Evolutionary conservation across 163 green algal species (phyloP).

Genomic region (Chlamydomonas reinhardtii): DNA sequence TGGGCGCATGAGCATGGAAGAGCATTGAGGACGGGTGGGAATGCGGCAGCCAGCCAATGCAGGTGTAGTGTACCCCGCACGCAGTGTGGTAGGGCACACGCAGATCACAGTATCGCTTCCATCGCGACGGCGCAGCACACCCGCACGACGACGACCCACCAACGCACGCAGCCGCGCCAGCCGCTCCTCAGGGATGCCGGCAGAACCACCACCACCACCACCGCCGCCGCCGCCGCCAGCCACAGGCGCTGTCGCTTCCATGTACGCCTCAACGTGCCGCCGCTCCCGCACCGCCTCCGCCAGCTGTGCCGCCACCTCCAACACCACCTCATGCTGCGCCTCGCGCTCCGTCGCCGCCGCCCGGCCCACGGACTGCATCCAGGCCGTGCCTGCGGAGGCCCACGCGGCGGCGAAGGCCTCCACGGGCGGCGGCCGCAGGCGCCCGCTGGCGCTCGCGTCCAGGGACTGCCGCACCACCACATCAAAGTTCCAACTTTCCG

Average conservation of each 20-base stretch:
- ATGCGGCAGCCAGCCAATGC: no score
- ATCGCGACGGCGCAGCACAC: no score
- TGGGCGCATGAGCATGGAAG: neutral
- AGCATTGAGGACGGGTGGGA: no score
- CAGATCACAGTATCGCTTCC: no score
- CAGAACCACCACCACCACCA: neutral
- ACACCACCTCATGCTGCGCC: neutral
- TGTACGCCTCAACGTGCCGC: conserved; percentile 4
- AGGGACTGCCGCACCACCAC: no score
- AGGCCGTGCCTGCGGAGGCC: neutral
- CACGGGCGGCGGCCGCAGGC: neutral
- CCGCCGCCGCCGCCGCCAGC: neutral
- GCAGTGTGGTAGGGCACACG: no score
- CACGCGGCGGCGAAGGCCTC: neutral
- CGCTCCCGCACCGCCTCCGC: conserved; percentile 25
- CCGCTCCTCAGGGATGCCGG: neutral
- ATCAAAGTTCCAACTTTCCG: no score
- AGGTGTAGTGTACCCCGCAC: no score
- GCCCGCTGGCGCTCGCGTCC: neutral
- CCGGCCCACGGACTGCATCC: conserved; percentile 11
- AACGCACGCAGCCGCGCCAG: conserved; percentile 6
- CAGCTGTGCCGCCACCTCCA: neutral
- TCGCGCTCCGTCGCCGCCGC: neutral
- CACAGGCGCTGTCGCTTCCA: neutral
- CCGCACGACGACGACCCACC: conserved; percentile 7